phyloP scores from a whole-genome alignment of 1,284 basidiomycete species.

The Melanopsichium pennsylvanicum region DNA sequence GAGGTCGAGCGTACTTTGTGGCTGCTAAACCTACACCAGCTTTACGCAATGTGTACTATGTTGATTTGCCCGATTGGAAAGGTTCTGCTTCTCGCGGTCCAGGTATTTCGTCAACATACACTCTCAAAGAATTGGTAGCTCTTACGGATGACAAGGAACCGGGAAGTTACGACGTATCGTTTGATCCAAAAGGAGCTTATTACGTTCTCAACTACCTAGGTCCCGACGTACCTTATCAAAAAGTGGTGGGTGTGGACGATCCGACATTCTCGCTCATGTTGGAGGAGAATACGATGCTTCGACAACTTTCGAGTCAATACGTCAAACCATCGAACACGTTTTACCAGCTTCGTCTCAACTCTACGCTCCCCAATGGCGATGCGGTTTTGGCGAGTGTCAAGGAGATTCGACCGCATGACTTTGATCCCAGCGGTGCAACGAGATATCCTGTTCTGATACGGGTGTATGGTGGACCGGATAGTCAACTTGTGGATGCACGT shows the following conservation, averaged over 20 bases:
- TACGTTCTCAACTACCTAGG: conserved; percentile 83
- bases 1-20: conserved; percentile 81
- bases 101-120: conserved; percentile 72
- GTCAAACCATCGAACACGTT: conserved; percentile 75
- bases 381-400: conserved; percentile 79
- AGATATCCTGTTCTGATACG: conserved; percentile 80
- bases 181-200: conserved; percentile 69
- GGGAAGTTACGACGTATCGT: conserved; percentile 71
- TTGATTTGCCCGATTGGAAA: conserved; percentile 47
- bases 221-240: conserved; percentile 86
- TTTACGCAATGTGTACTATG: conserved; percentile 79
- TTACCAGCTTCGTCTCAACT: conserved; percentile 50
- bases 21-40: conserved; percentile 83
- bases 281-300: conserved; percentile 77
- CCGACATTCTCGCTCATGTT: conserved; percentile 71
- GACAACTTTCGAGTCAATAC: conserved; percentile 75
- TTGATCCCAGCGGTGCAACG: conserved; percentile 89
- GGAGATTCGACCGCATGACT: conserved; percentile 86
- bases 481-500: conserved; percentile 68
- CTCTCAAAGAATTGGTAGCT: conserved; percentile 69
- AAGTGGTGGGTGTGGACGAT: conserved; percentile 74
- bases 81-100: not conserved
- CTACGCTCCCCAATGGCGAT: conserved; percentile 24
- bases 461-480: conserved; percentile 84
- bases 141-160: conserved; percentile 75